Evolutionary conservation across 441 rosid genomes (phyloP).

Genomic region (Aleurites moluccanus): DNA sequence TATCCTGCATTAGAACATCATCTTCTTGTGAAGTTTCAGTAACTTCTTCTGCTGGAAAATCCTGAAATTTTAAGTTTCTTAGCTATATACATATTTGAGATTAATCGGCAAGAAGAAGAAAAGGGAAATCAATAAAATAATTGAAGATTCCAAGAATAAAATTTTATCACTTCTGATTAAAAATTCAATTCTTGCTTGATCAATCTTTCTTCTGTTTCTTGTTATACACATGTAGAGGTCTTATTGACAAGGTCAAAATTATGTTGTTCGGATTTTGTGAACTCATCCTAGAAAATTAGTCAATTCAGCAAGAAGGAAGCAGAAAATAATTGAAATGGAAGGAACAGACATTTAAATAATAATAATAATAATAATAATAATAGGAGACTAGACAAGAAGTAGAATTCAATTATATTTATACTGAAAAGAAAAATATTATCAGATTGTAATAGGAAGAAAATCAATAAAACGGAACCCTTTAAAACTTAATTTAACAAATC

Average conservation of each 20-base stretch:
- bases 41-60: constrained; percentile 26
- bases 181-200: not conserved
- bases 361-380: not conserved
- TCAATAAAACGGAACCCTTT: not conserved
- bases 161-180: constrained; percentile 1
- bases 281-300: constrained; percentile 2
- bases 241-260: constrained; percentile 8
- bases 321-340: not conserved
- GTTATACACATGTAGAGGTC: constrained; percentile 1
- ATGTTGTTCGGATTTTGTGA: not conserved
- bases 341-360: not conserved
- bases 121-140: not conserved
- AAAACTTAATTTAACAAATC: not conserved
- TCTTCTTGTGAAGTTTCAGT: constrained; percentile 19
- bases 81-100: not conserved
- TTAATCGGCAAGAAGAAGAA: not conserved
- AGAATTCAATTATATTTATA: not conserved
- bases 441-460: not conserved
- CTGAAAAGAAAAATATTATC: no score
- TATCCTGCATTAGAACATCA: constrained; percentile 14
- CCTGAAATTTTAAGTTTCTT: constrained; percentile 37
- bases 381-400: not conserved
- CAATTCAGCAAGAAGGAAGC: not conserved
- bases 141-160: not conserved
- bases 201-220: not conserved